Conservation (phyloP, 2,329 filamentous ascomycete genomes). For the Exophiala oligosperma region DNA sequence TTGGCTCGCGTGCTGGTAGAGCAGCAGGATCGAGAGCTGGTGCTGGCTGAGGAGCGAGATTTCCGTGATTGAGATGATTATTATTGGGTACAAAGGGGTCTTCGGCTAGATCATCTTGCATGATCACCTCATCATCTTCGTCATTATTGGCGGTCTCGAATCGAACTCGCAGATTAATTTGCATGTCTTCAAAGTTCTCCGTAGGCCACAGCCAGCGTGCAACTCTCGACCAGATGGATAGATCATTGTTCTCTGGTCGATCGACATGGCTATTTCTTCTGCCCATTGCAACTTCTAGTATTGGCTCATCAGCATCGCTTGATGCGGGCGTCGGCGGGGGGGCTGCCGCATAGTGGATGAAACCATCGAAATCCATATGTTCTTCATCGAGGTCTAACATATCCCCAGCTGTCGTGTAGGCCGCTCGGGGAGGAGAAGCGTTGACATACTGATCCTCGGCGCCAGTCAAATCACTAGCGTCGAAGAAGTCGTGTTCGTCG, state of each 20-base stretch:
- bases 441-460: not conserved
- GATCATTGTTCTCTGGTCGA: not conserved
- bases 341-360: not conserved
- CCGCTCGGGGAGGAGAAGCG: not conserved
- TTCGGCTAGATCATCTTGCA: constrained; percentile 60
- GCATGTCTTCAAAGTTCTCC: constrained; percentile 34
- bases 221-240: constrained; percentile 29
- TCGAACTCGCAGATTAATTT: constrained; percentile 41
- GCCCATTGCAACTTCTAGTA: not conserved
- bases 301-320: constrained; percentile 7
- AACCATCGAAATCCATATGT: constrained; percentile 11
- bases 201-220: constrained; percentile 50
- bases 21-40: constrained; percentile 1
- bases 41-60: constrained; percentile 2
- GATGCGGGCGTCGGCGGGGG: constrained; percentile 10
- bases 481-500: not conserved
- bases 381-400: not conserved
- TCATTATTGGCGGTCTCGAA: not conserved
- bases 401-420: not conserved
- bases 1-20: constrained; percentile 58
- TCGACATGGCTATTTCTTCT: not conserved
- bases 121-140: constrained; percentile 59
- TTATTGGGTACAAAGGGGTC: constrained; percentile 60
- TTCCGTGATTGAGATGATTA: constrained; percentile 28
- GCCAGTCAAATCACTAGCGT: not conserved